Percentiles rank a stretch among this genome's conserved stretches.
These are phyloP conservation scores for Pseudognaphalium luteoalbum DNA, from an alignment of 129 eudicot species.

Conservation along the genomic window DNA sequence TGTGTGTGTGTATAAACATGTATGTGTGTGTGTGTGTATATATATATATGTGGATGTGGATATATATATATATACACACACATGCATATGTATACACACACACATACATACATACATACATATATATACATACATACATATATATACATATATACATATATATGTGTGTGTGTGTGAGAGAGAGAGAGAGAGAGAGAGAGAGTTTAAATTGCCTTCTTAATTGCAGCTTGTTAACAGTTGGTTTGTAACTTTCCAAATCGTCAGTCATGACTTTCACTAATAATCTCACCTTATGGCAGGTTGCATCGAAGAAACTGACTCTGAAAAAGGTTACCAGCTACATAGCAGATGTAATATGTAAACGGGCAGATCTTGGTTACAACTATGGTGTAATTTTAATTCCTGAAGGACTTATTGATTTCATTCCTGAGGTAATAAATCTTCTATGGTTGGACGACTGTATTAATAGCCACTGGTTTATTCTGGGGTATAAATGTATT, in stretches of 20 bases:
- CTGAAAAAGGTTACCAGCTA: slow-evolving; percentile 84
- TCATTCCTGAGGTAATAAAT: slow-evolving; percentile 83
- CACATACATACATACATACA: no score
- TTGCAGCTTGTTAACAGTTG: background rate
- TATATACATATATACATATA: no score
- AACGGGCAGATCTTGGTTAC: slow-evolving; percentile 86
- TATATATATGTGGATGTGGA: no score
- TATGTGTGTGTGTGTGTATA: no score
- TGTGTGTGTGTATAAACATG: no score
- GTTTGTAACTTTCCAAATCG: background rate
- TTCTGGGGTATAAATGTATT: background rate
- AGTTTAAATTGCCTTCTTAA: background rate
- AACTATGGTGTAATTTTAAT: slow-evolving; percentile 94
- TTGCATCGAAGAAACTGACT: slow-evolving; percentile 75
- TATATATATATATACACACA: no score
- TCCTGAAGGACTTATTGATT: slow-evolving; percentile 96
- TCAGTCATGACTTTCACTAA: background rate
- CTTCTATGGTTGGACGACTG: background rate
- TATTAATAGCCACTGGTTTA: background rate
- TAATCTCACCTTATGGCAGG: slow-evolving; percentile 47
- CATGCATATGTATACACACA: no score
- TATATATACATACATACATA: background rate
- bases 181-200: no score
- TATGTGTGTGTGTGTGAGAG: no score
- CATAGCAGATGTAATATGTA: slow-evolving; percentile 87